Conservation (phyloP, 2,329 filamentous ascomycete species). For the Colletotrichum sp. region DNA sequence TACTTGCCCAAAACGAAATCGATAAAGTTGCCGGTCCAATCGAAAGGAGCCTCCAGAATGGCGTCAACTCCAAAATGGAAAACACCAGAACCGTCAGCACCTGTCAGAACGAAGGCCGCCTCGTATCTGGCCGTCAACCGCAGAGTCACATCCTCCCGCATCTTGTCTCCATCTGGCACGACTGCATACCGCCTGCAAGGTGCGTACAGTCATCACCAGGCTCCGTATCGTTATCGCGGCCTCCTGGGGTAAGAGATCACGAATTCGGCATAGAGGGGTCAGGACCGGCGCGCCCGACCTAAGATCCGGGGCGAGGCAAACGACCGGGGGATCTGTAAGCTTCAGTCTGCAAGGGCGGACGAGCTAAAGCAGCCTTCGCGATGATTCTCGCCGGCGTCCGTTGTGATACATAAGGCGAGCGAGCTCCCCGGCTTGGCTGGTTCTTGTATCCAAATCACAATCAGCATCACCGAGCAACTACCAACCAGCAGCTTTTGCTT, state of each 20-base stretch:
- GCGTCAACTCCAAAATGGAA: not conserved
- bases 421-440: not conserved
- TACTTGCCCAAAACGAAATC: conserved; percentile 16
- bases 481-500: conserved; percentile 24
- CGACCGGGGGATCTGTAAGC: not conserved
- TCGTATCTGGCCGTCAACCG: conserved; percentile 10
- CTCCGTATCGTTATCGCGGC: not conserved
- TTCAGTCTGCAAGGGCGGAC: not conserved
- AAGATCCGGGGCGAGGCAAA: not conserved
- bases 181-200: not conserved
- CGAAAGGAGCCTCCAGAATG: not conserved
- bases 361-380: not conserved
- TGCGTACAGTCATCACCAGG: conserved; percentile 9
- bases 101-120: conserved; percentile 3
- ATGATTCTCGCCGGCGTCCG: not conserved
- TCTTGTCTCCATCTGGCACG: conserved; percentile 4
- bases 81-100: not conserved
- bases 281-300: not conserved
- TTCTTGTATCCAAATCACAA: not conserved
- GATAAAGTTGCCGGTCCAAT: conserved; percentile 18
- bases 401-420: conserved; percentile 9
- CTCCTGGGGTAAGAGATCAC: not conserved
- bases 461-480: not conserved
- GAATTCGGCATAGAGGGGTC: not conserved
- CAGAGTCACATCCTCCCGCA: conserved; percentile 2